These are phyloP conservation scores for Solanum etuberosum DNA, from an alignment of 257 asterid species.

Conservation along the genomic window DNA sequence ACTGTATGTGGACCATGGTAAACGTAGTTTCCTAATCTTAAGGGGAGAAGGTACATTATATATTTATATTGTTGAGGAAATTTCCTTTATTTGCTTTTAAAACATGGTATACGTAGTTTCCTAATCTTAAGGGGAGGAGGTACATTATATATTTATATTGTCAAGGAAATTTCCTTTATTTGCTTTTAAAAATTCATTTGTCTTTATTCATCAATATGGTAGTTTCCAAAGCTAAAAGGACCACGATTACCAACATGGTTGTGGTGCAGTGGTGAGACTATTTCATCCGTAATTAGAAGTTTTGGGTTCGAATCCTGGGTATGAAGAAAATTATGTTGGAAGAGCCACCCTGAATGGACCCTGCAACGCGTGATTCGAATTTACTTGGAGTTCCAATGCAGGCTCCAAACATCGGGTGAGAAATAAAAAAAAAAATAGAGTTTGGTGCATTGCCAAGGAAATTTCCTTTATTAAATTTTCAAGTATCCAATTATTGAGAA, in stretches of 20 bases:
- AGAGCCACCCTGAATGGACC: fast-evolving
- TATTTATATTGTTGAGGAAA: neutral
- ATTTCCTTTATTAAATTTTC: neutral
- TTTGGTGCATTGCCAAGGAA: neutral
- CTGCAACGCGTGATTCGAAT: neutral
- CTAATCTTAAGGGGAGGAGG: neutral
- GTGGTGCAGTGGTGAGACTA: neutral
- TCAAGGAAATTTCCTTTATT: neutral
- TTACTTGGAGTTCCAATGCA: too few species aligned
- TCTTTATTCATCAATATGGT: neutral
- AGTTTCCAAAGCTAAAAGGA: neutral
- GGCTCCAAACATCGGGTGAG: fast-evolving
- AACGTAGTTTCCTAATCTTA: neutral
- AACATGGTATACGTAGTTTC: neutral
- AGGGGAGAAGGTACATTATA: neutral
- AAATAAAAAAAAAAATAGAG: too few species aligned
- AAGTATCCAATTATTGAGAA: neutral
- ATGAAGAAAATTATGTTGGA: fast-evolving
- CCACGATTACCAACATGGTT: too few species aligned
- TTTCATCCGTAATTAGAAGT: too few species aligned
- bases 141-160: neutral
- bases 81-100: neutral
- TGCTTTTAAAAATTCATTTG: neutral
- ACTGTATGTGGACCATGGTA: neutral
- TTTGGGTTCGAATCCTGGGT: fast-evolving